phyloP scores from a whole-genome alignment of 257 asterid species.

The Haberlea rhodopensis region DNA sequence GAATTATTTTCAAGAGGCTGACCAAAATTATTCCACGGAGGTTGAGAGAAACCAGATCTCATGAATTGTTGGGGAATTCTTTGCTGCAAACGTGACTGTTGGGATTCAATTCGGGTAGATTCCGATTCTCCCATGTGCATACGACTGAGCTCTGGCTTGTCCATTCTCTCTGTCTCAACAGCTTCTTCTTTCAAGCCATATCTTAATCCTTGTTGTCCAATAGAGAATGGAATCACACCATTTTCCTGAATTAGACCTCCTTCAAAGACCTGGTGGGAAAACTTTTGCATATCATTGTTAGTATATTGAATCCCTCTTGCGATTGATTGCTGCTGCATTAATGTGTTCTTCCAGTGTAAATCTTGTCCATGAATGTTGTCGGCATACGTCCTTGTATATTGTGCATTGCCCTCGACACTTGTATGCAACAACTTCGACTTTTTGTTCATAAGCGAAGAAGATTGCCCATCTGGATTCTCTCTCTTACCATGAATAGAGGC shows the following conservation, averaged over 20 bases:
- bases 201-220: conserved; percentile 74
- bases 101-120: conserved; percentile 49
- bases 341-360: conserved; percentile 72
- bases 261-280: conserved; percentile 62
- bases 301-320: conserved; percentile 61
- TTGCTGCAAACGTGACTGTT: conserved; percentile 68
- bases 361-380: conserved; percentile 73
- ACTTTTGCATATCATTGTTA: conserved; percentile 63
- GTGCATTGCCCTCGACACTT: conserved; percentile 52
- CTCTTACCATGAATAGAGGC: conserved; percentile 66
- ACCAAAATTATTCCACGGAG: conserved; percentile 67
- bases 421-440: conserved; percentile 53
- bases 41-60: conserved; percentile 65
- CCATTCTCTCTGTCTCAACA: conserved; percentile 68
- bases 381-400: conserved; percentile 54
- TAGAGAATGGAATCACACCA: conserved; percentile 50
- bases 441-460: conserved; percentile 62
- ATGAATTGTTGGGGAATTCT: conserved; percentile 65
- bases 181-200: conserved; percentile 90
- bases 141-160: conserved; percentile 51
- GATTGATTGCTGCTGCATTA: conserved; percentile 59
- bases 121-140: conserved; percentile 57
- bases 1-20: conserved; percentile 69
- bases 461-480: conserved; percentile 72
- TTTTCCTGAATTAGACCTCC: conserved; percentile 71